Base-by-base conservation (phyloP, 129 eudicot species). In the Mikania micrantha region DNA sequence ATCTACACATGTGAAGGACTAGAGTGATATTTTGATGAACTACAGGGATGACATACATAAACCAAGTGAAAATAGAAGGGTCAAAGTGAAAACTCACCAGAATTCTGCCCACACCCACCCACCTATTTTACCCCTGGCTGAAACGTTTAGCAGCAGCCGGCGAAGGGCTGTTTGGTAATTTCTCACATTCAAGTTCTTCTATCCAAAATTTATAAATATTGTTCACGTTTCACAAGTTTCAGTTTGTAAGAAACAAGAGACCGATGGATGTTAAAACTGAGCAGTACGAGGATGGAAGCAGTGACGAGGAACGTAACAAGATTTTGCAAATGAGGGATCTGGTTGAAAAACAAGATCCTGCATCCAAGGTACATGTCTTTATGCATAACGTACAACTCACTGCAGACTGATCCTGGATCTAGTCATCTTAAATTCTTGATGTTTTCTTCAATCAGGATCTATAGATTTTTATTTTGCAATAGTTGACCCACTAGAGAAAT, bases 301-400 rank as follows among this genome's bases (percentile, higher is more conserved):
- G 25, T 34, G 38, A 74, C 31, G 81, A 78, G 53, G 91, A 85
- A 77, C 80, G 68, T 57, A 67, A 71, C 15, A 87, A 74, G 73
- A 54, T 90, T 60, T 6, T n/a, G 21, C 80, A 74, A 62, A 61
- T 87, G 81, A 80, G 88, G 75, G 74, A 67, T 70, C 44, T 71
- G 42, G 81, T 77, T 48, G 87, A 85, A 77, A 80, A 71, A 64
- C 83, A 78, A 36, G 91, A 82, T 81, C 72, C 86, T 24, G 56
- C 91, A 52, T 67, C 79, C 61, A 80, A 90, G 92, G 97, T 57
- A 36, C 10, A 57, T 39, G 27, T 48, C 15, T 25, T 49, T 39
- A 64, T 41, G 60, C 59, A 66, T 29, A 67, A 67, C 6, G 48
- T 32, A 25, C 41, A 49, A 40, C 11, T 69, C 20, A 15, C 12